Evolutionary conservation across 2,329 filamentous ascomycete genomes (phyloP), one percentile per base, ranked within the genome.

Genomic region (Phaeomoniella chlamydospora): DNA sequence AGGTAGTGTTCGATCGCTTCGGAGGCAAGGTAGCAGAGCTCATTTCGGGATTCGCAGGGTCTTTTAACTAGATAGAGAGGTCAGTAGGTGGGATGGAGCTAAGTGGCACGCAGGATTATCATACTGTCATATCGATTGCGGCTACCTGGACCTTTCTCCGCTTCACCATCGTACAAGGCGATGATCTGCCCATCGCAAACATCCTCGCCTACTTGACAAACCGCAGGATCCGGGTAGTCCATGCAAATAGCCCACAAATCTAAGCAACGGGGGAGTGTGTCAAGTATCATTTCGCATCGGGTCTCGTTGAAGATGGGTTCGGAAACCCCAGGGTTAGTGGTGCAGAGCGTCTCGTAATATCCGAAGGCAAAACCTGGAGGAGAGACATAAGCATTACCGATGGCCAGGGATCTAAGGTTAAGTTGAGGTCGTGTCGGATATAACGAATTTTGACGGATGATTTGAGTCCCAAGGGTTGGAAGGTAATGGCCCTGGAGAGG

Each of bases 301-400:
- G 62, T 65, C 22, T 54, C 42, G 37, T 65, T 65, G 45, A 66
- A 64, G 2, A 66, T 43, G 3, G 62, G 61, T 3, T 46, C 41
- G 2, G 53, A 31, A 14, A 65, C 52, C 5, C 62, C 62, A 0
- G 61, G 59, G 29, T 63, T 62, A 2, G 58, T 64, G 0, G 59
- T 63, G 44, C 62, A 65, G 3, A 65, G 56, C 0, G 61, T 65
- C 40, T 65, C 61, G 55, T 56, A 65, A 43, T 62, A 64, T 6
- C 61, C 61, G 35, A 55, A 65, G 2, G 49, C 45, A 1, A 52
- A 56, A 36, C 64, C 54, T 5, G 56, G 46, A 2, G 55, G 56
- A 1, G 60, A 63, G 26, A 67, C 58, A 37, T 51, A 62, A 12
- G 61, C 64, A 41, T 68, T 66, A 2, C 64, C 64, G 3, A 67